A percentile compares a stretch with the other conserved stretches of the same genome.
Conservation (phyloP, 2,329 filamentous ascomycete species). For the Colletotrichum sp. region DNA sequence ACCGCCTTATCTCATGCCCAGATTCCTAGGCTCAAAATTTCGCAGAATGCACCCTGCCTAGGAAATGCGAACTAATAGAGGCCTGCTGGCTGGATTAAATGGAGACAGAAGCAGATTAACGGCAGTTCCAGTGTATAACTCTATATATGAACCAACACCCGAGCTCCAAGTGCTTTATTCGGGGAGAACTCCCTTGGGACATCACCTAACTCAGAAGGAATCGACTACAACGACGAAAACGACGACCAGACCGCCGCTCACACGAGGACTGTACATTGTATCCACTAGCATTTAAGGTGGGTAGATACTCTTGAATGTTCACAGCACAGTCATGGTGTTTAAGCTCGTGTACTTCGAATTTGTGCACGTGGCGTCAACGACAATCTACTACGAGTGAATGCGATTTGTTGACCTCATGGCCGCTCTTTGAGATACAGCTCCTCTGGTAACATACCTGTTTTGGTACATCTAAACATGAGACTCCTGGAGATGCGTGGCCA, state of each 20-base stretch:
- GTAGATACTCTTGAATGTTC: background rate
- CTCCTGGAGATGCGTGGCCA: background rate
- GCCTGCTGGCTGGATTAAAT: background rate
- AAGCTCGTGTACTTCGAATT: background rate
- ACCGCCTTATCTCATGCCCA: background rate
- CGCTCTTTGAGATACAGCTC: background rate
- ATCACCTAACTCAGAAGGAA: background rate
- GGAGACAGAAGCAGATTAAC: background rate
- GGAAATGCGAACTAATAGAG: no score
- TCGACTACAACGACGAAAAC: background rate
- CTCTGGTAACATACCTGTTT: background rate
- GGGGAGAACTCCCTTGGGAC: background rate
- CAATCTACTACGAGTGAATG: background rate
- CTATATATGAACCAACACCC: background rate
- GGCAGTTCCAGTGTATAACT: background rate
- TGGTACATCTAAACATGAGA: background rate
- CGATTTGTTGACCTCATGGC: background rate
- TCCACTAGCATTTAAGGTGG: background rate
- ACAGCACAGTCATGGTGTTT: background rate
- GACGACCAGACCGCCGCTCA: background rate
- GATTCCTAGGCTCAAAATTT: no score
- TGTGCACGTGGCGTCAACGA: background rate
- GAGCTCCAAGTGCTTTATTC: background rate
- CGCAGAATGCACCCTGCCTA: no score
- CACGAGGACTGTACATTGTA: background rate